phyloP scores from a whole-genome alignment of 2,329 filamentous ascomycete species.

The Chalaropsis ovoidea region DNA sequence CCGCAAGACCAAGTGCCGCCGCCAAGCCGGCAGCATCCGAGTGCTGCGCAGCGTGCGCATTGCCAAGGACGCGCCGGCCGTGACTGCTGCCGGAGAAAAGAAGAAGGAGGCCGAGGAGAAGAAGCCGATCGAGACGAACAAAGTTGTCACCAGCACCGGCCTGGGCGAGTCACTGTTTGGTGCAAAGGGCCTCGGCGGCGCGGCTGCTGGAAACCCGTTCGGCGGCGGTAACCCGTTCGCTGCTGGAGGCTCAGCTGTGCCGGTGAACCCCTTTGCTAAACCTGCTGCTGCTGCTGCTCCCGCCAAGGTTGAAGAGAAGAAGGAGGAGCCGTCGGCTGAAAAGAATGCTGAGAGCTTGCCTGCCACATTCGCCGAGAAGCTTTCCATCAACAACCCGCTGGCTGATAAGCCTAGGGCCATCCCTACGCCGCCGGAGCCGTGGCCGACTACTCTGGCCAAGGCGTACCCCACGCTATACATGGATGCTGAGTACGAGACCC shows the following conservation, averaged over 20 bases:
- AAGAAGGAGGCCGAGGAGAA: constrained; percentile 34
- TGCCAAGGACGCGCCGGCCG: constrained; percentile 35
- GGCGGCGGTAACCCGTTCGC: constrained; percentile 47
- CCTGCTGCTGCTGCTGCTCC: constrained; percentile 29
- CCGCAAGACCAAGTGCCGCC: constrained; percentile 63
- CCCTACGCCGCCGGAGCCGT: constrained; percentile 63
- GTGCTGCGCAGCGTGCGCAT: constrained; percentile 59
- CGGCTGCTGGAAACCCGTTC: constrained; percentile 44
- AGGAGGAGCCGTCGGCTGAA: constrained; percentile 26
- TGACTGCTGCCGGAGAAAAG: constrained; percentile 28
- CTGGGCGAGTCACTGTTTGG: constrained; percentile 64
- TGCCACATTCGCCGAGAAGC: constrained; percentile 61
- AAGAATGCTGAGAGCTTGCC: constrained; percentile 36
- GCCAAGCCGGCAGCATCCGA: constrained; percentile 73
- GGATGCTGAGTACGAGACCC: constrained; percentile 85
- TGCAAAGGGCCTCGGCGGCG: constrained; percentile 40
- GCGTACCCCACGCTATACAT: constrained; percentile 71
- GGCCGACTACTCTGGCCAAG: constrained; percentile 50
- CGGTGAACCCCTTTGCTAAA: constrained; percentile 52
- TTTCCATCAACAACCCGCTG: constrained; percentile 56
- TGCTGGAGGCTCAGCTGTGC: constrained; percentile 29
- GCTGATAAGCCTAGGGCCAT: constrained; percentile 29
- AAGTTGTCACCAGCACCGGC: constrained; percentile 31
- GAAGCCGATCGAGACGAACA: constrained; percentile 31
- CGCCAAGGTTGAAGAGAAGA: constrained; percentile 11